These are phyloP conservation scores for Phytophthora citrophthora DNA, from an alignment of 352 stramenopile species.

Conservation along the genomic window DNA sequence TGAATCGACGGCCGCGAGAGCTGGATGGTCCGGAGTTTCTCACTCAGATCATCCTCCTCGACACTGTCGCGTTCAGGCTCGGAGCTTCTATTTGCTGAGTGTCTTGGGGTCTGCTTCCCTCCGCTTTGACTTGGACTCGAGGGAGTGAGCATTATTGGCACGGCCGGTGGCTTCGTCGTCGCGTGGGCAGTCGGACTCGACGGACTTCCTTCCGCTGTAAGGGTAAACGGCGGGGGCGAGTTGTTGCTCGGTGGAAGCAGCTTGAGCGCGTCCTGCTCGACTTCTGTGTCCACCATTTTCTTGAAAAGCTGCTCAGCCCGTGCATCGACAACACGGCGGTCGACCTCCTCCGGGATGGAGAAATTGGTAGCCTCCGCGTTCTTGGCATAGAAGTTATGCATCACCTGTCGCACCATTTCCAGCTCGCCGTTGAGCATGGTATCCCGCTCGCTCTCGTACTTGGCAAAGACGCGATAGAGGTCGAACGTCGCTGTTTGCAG, in stretches of 20 bases:
- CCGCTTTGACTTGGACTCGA: neutral
- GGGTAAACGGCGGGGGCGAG: neutral
- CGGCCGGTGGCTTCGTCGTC: constrained; percentile 9
- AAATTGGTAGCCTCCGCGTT: constrained; percentile 78
- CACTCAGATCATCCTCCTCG: constrained; percentile 60
- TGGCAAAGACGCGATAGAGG: constrained; percentile 78
- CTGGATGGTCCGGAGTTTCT: constrained; percentile 75
- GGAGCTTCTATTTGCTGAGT: constrained; percentile 11
- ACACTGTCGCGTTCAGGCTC: constrained; percentile 36
- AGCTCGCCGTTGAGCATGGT: constrained; percentile 82
- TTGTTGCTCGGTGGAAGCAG: constrained; percentile 24
- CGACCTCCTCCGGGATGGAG: constrained; percentile 58
- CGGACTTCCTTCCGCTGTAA: constrained; percentile 8
- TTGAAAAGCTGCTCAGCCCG: constrained; percentile 68
- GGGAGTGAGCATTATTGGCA: constrained; percentile 10
- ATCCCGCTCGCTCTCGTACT: constrained; percentile 79
- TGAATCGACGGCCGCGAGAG: constrained; percentile 63
- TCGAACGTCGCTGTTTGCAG: constrained; percentile 65
- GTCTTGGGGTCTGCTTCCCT: constrained; percentile 19
- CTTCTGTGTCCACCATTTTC: constrained; percentile 61
- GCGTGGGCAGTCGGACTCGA: constrained; percentile 13
- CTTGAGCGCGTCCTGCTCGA: constrained; percentile 43
- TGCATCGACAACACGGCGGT: constrained; percentile 52
- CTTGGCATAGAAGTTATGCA: constrained; percentile 81
- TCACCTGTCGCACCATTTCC: constrained; percentile 82